Evolutionary conservation across 148 eudicot species (phyloP).

Genomic region (Fagopyrum homotropicum): DNA sequence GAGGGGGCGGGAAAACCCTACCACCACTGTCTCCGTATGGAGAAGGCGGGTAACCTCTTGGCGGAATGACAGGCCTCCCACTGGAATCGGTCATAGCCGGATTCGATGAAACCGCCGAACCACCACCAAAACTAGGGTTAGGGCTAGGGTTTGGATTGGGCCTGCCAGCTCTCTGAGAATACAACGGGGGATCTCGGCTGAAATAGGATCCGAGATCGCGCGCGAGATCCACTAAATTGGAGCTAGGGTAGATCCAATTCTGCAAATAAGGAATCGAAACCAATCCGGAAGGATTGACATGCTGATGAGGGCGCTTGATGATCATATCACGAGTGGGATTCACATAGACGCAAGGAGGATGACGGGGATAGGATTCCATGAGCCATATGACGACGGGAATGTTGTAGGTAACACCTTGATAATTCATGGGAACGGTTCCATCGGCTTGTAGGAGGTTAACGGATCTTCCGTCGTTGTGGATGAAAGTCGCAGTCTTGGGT

Average conservation of each 20-base stretch:
- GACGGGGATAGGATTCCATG: constrained; percentile 69
- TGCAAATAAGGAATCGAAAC: constrained; percentile 64
- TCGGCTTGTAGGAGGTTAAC: constrained; percentile 75
- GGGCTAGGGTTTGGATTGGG: constrained; percentile 30
- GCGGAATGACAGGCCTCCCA: constrained; percentile 34
- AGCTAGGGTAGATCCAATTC: constrained; percentile 76
- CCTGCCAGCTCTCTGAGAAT: constrained; percentile 36
- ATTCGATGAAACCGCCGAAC: constrained; percentile 11
- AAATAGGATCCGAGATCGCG: constrained; percentile 46
- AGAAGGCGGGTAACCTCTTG: constrained; percentile 48
- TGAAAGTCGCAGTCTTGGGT: constrained; percentile 68
- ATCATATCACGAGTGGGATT: constrained; percentile 92
- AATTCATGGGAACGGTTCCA: constrained; percentile 79
- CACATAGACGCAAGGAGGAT: constrained; percentile 66
- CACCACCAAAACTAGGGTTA: constrained; percentile 11
- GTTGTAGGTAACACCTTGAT: constrained; percentile 58
- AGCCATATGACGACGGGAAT: constrained; percentile 84
- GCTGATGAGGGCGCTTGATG: constrained; percentile 62
- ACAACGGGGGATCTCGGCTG: constrained; percentile 72
- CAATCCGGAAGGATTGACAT: constrained; percentile 67
- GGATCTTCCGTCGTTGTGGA: constrained; percentile 92
- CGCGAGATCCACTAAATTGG: constrained; percentile 64
- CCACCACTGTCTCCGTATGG: constrained; percentile 43
- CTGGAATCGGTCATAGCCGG: constrained; percentile 14
- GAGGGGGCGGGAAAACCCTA: constrained; percentile 23